Evolutionary conservation across 768 basidiomycete species (phyloP), one percentile per base, ranked within the genome.

Genomic region (Floccularia luteovirens): DNA sequence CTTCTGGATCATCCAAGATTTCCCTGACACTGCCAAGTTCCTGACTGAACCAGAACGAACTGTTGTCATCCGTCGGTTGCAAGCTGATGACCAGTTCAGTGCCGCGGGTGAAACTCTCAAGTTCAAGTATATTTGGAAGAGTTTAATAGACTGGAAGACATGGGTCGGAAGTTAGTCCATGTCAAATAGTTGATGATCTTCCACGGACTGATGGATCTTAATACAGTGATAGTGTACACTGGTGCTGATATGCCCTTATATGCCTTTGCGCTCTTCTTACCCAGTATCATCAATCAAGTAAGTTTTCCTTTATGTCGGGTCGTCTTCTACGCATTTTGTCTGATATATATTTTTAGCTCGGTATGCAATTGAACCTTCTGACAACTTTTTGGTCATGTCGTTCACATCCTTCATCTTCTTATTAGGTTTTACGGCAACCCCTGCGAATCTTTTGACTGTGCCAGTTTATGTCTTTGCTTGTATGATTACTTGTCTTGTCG

Each of bases 1-100:
- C 1, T 88, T 78, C 62, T 89, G 74, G 70, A 75, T 89, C 52
- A 75, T 89, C 43, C 78, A 86, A 49, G 87, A 89, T 54, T 90
- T 89, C 60, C 86, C 87, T 2, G 83, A 89, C 49, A 83, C 77
- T 1, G 86, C 85, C 20, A 82, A 72, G 47, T 89, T 88, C 63
- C 65, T 90, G 4, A 71, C 69, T n/a, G 80, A 83, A 48, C 70
- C 63, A 2, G 86, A 89, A 58, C 67, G 82, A 22, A 77, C 76
- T 5, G 65, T 80, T 14, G 70, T 85, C 38, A 67, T 87, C 39
- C 70, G 77, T 17, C 66, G 82, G 14, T 63, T 89, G 24, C 80
- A 87, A 53, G 51, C 58, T 10, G 81, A 86, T 51, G 69, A 77
- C 45, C 79, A 84, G 53, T 80, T 79, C 58, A 83, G 79, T 53